These are phyloP conservation scores for Phytopythium chamaehyphon DNA, from an alignment of 352 stramenopile genomes.

Conservation along the genomic window DNA sequence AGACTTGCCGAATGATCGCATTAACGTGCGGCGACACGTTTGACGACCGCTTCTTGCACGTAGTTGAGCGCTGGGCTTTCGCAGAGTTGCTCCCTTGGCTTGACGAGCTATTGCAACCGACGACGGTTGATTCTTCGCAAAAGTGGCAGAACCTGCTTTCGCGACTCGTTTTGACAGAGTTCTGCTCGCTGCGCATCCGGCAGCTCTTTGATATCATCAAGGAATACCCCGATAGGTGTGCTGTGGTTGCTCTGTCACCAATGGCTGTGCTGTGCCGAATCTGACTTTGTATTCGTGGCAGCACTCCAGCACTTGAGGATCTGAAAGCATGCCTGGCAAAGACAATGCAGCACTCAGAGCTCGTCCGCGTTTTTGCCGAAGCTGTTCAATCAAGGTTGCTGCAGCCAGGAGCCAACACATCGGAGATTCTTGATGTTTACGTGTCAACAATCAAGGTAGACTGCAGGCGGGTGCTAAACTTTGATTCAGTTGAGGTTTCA, in stretches of 20 bases:
- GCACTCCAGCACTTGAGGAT: constrained; percentile 64
- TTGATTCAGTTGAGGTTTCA: neutral
- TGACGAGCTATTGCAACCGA: constrained; percentile 35
- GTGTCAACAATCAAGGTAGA: constrained; percentile 96
- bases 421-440: constrained; percentile 97
- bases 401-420: constrained; percentile 94
- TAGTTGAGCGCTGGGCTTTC: constrained; percentile 48
- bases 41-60: constrained; percentile 33
- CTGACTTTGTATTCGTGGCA: too few species aligned
- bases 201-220: constrained; percentile 97
- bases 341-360: constrained; percentile 79
- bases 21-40: constrained; percentile 48
- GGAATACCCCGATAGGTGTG: constrained; percentile 91
- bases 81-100: constrained; percentile 60
- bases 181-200: constrained; percentile 73
- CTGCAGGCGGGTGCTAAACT: neutral
- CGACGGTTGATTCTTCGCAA: constrained; percentile 10
- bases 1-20: constrained; percentile 48
- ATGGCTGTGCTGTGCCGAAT: neutral
- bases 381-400: constrained; percentile 87
- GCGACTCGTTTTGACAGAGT: constrained; percentile 52
- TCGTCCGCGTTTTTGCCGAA: constrained; percentile 73
- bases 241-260: neutral
- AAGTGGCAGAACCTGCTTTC: constrained; percentile 51
- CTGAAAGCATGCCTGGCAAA: constrained; percentile 70